phyloP scores from a whole-genome alignment of 768 basidiomycete genomes.

The Inosperma sp. region DNA sequence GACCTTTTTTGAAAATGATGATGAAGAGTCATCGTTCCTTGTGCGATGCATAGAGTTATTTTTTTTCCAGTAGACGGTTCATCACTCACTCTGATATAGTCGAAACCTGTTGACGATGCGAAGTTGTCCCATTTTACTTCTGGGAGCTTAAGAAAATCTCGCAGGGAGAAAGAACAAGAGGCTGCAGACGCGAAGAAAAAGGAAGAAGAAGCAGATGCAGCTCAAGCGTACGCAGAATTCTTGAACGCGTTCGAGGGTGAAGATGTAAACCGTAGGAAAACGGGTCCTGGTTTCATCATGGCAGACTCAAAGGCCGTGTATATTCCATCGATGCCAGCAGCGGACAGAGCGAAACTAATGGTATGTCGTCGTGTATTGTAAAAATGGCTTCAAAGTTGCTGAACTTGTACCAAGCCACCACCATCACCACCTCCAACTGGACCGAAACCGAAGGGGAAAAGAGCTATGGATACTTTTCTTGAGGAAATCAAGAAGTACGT shows the following conservation, averaged over 20 bases:
- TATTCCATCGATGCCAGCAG: constrained; percentile 33
- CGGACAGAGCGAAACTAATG: constrained; percentile 14
- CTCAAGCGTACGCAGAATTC: constrained; percentile 79
- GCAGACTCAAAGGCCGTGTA: constrained; percentile 50
- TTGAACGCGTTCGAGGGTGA: constrained; percentile 80
- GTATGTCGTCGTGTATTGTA: not conserved
- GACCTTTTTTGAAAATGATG: constrained; percentile 81
- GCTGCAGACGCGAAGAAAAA: constrained; percentile 85
- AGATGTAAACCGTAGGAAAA: constrained; percentile 45
- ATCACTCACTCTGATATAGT: constrained; percentile 62
- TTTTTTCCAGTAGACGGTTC: constrained; percentile 49
- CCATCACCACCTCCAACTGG: constrained; percentile 47
- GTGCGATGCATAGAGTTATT: constrained; percentile 83
- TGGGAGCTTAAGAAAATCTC: constrained; percentile 85
- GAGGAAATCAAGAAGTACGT: constrained; percentile 91
- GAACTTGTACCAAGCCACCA: constrained; percentile 33
- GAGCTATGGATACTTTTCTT: constrained; percentile 93
- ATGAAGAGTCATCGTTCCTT: constrained; percentile 83
- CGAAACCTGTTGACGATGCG: constrained; percentile 79
- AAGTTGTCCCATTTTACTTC: constrained; percentile 83
- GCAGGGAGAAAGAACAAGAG: constrained; percentile 88
- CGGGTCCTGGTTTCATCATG: constrained; percentile 55
- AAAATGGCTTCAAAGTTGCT: not conserved
- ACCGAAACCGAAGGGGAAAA: constrained; percentile 85
- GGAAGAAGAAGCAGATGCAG: constrained; percentile 78